A percentile compares a stretch with the other conserved stretches of the same genome.
These are phyloP conservation scores for Sindora glabra DNA, from an alignment of 306 rosid species.

Conservation along the genomic window DNA sequence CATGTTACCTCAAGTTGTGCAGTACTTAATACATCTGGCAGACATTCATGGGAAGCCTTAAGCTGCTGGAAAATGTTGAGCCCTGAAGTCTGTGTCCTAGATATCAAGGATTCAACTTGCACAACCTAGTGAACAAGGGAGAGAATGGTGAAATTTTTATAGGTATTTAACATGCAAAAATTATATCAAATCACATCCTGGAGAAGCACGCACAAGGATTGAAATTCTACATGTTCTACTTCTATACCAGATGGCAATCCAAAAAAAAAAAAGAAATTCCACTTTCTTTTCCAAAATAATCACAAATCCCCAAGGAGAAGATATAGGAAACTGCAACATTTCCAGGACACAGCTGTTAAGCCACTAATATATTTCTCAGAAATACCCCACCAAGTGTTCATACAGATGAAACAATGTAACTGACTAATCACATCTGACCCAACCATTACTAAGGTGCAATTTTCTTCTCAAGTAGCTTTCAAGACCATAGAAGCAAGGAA, in stretches of 20 bases:
- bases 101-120: slow-evolving; percentile 58
- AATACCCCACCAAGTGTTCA: not conserved
- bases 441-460: not conserved
- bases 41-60: slow-evolving; percentile 41
- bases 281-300: slow-evolving; percentile 1
- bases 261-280: not conserved
- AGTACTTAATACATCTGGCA: slow-evolving; percentile 52
- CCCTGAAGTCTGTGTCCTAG: slow-evolving; percentile 39
- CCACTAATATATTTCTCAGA: not conserved
- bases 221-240: slow-evolving; percentile 2
- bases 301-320: not conserved
- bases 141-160: slow-evolving; percentile 19
- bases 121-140: slow-evolving; percentile 52
- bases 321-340: not conserved
- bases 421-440: not conserved
- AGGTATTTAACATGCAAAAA: not conserved
- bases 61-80: slow-evolving; percentile 52
- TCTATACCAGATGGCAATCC: slow-evolving; percentile 8
- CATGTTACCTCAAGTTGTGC: slow-evolving; percentile 54
- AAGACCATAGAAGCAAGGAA: not conserved
- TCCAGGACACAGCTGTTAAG: not conserved
- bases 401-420: not conserved
- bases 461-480: not conserved
- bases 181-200: not conserved
- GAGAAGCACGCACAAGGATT: slow-evolving; percentile 10